phyloP scores from a whole-genome alignment of 768 basidiomycete species.

The Trametopsis cervina region DNA sequence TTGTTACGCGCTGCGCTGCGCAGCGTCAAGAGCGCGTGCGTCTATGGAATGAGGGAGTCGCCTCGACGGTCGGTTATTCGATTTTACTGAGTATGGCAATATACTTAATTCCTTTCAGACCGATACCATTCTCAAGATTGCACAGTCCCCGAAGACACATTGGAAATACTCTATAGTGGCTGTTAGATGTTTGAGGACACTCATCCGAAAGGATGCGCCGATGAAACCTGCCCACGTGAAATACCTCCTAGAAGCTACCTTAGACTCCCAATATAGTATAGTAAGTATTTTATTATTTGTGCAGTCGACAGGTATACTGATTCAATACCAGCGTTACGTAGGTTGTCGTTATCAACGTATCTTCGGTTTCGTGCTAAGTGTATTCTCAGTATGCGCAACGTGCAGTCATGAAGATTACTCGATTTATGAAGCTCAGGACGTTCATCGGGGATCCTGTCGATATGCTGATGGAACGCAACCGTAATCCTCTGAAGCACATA shows the following conservation, averaged over 20 bases:
- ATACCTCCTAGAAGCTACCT: conserved; percentile 53
- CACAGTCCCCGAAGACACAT: conserved; percentile 55
- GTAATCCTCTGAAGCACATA: conserved; percentile 58
- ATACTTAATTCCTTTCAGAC: conserved; percentile 25
- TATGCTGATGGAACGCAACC: conserved; percentile 51
- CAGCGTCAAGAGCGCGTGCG: conserved; percentile 39
- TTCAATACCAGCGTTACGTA: conserved; percentile 15
- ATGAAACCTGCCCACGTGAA: conserved; percentile 39
- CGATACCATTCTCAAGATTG: conserved; percentile 45
- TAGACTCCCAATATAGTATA: conserved; percentile 61
- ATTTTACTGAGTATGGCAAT: not conserved
- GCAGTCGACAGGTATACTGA: not conserved
- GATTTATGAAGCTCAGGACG: conserved; percentile 78
- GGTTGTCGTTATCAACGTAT: not conserved
- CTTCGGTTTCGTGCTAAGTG: not conserved
- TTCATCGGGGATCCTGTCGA: conserved; percentile 49
- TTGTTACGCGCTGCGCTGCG: conserved; percentile 35
- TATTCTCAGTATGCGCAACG: conserved; percentile 55
- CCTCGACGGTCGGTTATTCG: conserved; percentile 35
- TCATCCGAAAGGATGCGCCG: conserved; percentile 60
- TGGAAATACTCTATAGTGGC: conserved; percentile 77
- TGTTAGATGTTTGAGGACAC: conserved; percentile 56
- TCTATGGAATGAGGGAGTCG: conserved; percentile 34
- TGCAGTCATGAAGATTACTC: conserved; percentile 69
- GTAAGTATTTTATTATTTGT: conserved; percentile 26